Percentiles rank a stretch among this genome's conserved stretches.
Conservation (phyloP, 176 grass and related monocot species). For the Aegilops tauschii region DNA sequence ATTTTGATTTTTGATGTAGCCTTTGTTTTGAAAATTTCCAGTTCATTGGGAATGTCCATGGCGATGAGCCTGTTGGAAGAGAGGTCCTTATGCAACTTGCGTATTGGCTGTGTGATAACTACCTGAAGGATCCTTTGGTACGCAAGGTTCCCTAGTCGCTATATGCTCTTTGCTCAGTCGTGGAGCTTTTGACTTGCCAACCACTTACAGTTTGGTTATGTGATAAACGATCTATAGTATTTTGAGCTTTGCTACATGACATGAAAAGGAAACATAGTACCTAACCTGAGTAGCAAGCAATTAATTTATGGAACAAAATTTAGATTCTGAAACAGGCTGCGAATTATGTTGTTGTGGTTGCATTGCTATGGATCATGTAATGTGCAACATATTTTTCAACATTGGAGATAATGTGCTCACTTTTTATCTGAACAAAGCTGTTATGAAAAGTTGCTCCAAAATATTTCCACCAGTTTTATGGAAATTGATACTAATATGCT, state of each 20-base stretch:
- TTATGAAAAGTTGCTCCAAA: neutral
- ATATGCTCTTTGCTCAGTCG: neutral
- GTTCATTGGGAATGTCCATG: conserved; percentile 97
- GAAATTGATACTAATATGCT: neutral
- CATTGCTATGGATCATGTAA: neutral
- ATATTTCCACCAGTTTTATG: conserved; percentile 36
- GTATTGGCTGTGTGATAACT: conserved; percentile 92
- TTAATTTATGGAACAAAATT: neutral
- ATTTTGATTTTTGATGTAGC: neutral
- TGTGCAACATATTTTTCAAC: neutral
- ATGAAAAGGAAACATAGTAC: neutral
- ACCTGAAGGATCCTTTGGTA: conserved; percentile 79
- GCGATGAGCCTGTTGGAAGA: conserved; percentile 92
- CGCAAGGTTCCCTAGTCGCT: neutral
- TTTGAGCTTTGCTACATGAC: conserved; percentile 8
- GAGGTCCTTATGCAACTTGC: conserved; percentile 88
- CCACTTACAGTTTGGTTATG: neutral
- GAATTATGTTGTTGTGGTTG: neutral
- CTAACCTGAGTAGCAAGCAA: neutral
- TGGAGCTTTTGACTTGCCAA: neutral
- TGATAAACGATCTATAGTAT: neutral
- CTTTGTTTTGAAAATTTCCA: conserved; percentile 31
- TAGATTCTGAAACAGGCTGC: neutral
- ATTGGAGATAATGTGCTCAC: neutral
- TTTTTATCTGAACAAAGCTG: neutral